Conservation (phyloP, 805 yeast genomes). For the Suhomyces faveliae region DNA sequence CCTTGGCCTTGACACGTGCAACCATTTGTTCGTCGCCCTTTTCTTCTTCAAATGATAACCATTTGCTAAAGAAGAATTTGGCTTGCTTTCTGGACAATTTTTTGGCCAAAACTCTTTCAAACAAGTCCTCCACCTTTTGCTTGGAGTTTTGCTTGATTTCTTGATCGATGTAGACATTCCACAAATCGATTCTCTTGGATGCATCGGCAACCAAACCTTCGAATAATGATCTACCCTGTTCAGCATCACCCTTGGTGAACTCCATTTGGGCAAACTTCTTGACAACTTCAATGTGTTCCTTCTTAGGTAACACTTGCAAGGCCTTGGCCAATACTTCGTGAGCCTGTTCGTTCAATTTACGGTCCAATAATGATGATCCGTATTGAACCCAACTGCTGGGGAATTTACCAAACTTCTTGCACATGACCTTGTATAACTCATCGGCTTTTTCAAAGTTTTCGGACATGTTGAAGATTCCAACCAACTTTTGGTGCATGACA, state of each 20-base stretch:
- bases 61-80: slow-evolving; percentile 88
- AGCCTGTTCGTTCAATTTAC: slow-evolving; percentile 55
- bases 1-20: slow-evolving; percentile 88
- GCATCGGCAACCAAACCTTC: slow-evolving; percentile 90
- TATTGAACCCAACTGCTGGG: slow-evolving; percentile 77
- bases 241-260: slow-evolving; percentile 82
- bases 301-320: slow-evolving; percentile 65
- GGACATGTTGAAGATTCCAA: slow-evolving; percentile 69
- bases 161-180: slow-evolving; percentile 95
- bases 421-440: slow-evolving; percentile 59
- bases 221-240: slow-evolving; percentile 90
- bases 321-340: slow-evolving; percentile 75
- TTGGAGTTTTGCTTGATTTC: slow-evolving; percentile 74
- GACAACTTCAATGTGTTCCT: slow-evolving; percentile 75
- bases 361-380: slow-evolving; percentile 71
- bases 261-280: slow-evolving; percentile 88
- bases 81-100: slow-evolving; percentile 86
- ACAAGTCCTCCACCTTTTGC: slow-evolving; percentile 69
- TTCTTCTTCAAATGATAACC: slow-evolving; percentile 80
- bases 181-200: slow-evolving; percentile 87
- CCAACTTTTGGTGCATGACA: slow-evolving; percentile 75
- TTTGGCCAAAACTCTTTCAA: slow-evolving; percentile 70
- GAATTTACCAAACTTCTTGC: slow-evolving; percentile 74
- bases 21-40: slow-evolving; percentile 64
- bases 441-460: slow-evolving; percentile 73